Evolutionary conservation across 1,284 basidiomycete species (phyloP).

Genomic region (Rhizoctonia solani): DNA sequence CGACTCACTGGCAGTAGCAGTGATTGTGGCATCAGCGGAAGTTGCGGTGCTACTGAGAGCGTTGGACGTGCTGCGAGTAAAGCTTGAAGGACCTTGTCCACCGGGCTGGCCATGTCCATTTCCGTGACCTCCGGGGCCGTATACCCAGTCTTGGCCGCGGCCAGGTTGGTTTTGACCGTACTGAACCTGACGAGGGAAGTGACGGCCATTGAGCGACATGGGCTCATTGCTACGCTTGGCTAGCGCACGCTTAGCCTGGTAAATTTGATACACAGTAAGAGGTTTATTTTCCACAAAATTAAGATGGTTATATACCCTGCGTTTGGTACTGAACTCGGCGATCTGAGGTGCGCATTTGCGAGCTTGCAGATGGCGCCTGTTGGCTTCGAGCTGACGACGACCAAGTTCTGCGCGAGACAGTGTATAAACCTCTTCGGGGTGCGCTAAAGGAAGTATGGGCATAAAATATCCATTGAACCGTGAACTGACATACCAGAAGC

Average conservation of each 20-base stretch:
- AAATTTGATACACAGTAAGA: background rate
- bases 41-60: background rate
- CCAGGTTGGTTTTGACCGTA: background rate
- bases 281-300: background rate
- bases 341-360: conserved; percentile 32
- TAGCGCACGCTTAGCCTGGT: conserved; percentile 21
- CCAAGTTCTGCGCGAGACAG: conserved; percentile 22
- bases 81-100: background rate
- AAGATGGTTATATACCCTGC: background rate
- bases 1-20: background rate
- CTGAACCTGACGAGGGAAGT: conserved; percentile 24
- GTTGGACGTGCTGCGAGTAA: background rate
- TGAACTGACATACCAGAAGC: conserved; percentile 2
- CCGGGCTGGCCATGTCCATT: background rate
- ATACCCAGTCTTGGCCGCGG: background rate
- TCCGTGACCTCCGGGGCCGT: background rate
- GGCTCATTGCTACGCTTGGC: background rate
- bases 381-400: conserved; percentile 29
- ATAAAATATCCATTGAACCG: background rate
- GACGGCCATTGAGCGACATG: conserved; percentile 13
- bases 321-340: conserved; percentile 32
- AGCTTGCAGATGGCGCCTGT: conserved; percentile 27
- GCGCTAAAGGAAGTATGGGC: background rate
- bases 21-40: background rate
- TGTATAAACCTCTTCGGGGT: conserved; percentile 8